Evolutionary conservation across 768 basidiomycete genomes (phyloP).

Genomic region (Phlebiopsis flavidoalba): DNA sequence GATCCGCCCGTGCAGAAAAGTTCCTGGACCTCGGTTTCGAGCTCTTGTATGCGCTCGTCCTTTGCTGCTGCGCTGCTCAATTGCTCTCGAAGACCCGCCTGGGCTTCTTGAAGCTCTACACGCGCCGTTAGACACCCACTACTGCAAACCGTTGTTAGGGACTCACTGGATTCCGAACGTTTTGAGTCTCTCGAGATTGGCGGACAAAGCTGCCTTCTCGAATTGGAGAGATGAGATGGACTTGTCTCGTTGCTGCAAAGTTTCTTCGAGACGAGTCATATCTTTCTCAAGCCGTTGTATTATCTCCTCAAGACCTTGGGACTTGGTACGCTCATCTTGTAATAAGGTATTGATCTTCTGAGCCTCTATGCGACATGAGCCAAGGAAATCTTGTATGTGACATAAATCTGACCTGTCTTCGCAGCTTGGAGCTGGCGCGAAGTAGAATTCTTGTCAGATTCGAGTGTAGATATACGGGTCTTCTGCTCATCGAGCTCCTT

Average conservation of each 20-base stretch:
- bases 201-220: constrained; percentile 9
- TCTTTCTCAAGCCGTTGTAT: constrained; percentile 11
- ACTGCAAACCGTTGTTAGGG: too few relatives aligned
- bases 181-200: constrained; percentile 6
- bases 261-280: constrained; percentile 5
- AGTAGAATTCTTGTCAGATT: constrained; percentile 8
- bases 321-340: constrained; percentile 33
- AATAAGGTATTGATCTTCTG: constrained; percentile 14
- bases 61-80: not conserved
- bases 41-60: constrained; percentile 4
- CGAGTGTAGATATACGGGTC: constrained; percentile 1
- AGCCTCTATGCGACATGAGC: constrained; percentile 8
- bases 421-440: not conserved
- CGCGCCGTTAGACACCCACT: not conserved
- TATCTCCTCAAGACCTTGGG: constrained; percentile 31
- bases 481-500: constrained; percentile 12
- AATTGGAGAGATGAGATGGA: constrained; percentile 11
- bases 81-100: constrained; percentile 4
- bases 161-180: constrained; percentile 8
- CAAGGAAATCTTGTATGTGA: not conserved
- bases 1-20: constrained; percentile 13
- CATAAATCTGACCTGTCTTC: constrained; percentile 7
- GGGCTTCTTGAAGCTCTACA: constrained; percentile 6
- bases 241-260: constrained; percentile 7
- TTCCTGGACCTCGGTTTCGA: constrained; percentile 18